Evolutionary conservation across 2,329 filamentous ascomycete genomes (phyloP), one percentile per base, ranked within the genome.

Genomic region (Fusarium acutatum): DNA sequence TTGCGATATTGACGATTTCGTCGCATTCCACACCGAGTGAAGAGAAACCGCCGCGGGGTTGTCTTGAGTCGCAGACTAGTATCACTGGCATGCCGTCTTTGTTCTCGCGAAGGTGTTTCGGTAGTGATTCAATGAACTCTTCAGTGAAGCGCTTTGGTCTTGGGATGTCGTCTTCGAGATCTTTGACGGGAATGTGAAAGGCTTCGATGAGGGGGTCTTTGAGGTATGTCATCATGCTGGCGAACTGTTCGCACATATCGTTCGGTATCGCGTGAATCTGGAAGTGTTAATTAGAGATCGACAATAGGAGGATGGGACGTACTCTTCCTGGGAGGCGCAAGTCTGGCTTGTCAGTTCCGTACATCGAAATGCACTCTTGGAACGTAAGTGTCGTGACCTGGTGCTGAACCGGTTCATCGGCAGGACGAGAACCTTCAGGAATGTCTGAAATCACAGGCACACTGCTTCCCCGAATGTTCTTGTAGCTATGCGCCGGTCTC

Each of bases 281-380:
- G 32, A 30, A 2, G 4, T 5, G 26, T 74, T 7, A 73, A 20
- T 3, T 3, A 0, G 0, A 15, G 7, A 32, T 20, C 1, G 7
- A 0, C 2, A 14, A n/a, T 1, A 2, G 3, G 46, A 9, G 11
- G 28, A 18, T 11, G 7, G 5, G 10, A 80, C 85, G 59, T 80
- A 93, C 91, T 78, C 89, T 83, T 32, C 90, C 91, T 3, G 89
- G 88, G 41, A 95, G 92, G 24, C 96, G 90, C 15, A 96, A 84
- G 79, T 99, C 96, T 8, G 96, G 96, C 81, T 99, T 99, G 82
- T 99, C 96, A 9, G 91, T 93, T 17, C 96, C 96, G 78, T 95
- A 97, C 6, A 83, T 85, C 3, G 88, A 84, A 91, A 99, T 98
- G 24, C 92, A 80, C 5, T 84, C 80, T 1, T 81, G 81, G 64